Evolutionary conservation across 129 eudicot species (phyloP).

Genomic region (Kitagawia praeruptora): DNA sequence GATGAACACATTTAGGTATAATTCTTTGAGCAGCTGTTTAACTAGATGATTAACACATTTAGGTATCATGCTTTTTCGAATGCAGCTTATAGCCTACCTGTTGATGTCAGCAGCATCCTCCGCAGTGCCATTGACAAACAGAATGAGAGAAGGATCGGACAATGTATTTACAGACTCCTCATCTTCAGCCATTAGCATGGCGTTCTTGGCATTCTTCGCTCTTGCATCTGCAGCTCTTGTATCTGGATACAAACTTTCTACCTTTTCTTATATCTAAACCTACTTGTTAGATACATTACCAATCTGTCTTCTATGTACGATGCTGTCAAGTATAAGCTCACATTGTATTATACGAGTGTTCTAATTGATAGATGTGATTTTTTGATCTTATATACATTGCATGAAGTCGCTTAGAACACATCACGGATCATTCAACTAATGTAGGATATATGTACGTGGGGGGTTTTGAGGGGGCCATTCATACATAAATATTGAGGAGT

Average conservation of each 20-base stretch:
- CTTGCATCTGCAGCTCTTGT: slow-evolving; percentile 58
- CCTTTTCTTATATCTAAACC: slow-evolving; percentile 41
- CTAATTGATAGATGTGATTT: no score
- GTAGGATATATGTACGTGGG: no score
- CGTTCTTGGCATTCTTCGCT: slow-evolving; percentile 62
- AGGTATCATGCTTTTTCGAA: not conserved
- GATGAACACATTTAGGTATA: no score
- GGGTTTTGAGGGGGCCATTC: no score
- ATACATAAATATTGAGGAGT: no score
- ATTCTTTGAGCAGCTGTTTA: no score
- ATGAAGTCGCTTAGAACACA: not conserved
- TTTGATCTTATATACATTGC: not conserved
- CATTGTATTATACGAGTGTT: not conserved
- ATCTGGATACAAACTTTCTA: slow-evolving; percentile 68
- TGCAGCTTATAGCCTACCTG: slow-evolving; percentile 66
- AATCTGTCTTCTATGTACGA: not conserved
- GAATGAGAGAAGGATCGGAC: slow-evolving; percentile 60
- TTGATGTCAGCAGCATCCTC: slow-evolving; percentile 78
- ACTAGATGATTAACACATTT: not conserved
- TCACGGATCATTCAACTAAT: no score
- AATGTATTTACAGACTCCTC: slow-evolving; percentile 72
- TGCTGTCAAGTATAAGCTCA: not conserved
- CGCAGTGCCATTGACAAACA: slow-evolving; percentile 65
- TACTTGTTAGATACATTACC: not conserved
- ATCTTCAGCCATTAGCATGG: slow-evolving; percentile 82